Evolutionary conservation across 768 basidiomycete genomes (phyloP).

Genomic region (Boletellus sp.): DNA sequence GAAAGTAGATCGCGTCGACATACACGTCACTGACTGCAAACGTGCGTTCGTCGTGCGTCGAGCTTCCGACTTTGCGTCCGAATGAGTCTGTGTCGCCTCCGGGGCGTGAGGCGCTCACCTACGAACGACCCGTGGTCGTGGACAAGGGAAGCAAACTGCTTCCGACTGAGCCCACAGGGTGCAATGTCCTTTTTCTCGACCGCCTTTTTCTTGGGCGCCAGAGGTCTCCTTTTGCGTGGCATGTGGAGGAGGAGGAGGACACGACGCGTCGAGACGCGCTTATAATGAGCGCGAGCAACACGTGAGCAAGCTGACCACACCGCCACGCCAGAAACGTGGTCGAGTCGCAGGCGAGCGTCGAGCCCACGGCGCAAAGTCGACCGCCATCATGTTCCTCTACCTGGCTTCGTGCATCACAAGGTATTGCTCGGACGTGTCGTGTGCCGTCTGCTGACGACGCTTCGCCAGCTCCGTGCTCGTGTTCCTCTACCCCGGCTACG

Average conservation of each 20-base stretch:
- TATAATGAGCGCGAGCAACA: constrained; percentile 25
- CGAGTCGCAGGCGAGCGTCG: neutral
- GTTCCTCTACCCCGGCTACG: constrained; percentile 91
- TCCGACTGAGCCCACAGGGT: constrained; percentile 4
- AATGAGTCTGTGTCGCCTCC: neutral
- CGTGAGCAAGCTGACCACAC: constrained; percentile 22
- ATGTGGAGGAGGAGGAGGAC: constrained; percentile 14
- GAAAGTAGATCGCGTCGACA: constrained; percentile 4
- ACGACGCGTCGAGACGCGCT: constrained; percentile 26
- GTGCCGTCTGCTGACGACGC: neutral
- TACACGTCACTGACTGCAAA: constrained; percentile 38
- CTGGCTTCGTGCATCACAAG: constrained; percentile 40
- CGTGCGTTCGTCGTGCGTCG: constrained; percentile 6
- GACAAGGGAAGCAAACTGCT: constrained; percentile 12
- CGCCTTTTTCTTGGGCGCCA: constrained; percentile 16
- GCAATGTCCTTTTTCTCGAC: neutral
- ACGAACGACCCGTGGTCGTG: constrained; percentile 10
- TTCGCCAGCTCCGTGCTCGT: constrained; percentile 58
- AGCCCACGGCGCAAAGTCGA: constrained; percentile 1
- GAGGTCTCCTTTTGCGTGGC: constrained; percentile 21
- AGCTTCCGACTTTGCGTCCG: constrained; percentile 12
- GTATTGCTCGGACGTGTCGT: constrained; percentile 34
- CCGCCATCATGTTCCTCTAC: constrained; percentile 42
- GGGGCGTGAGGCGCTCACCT: constrained; percentile 11
- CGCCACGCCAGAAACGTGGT: constrained; percentile 9